Conservation (phyloP, 108 stramenopile species). For the Seminavis robusta region DNA sequence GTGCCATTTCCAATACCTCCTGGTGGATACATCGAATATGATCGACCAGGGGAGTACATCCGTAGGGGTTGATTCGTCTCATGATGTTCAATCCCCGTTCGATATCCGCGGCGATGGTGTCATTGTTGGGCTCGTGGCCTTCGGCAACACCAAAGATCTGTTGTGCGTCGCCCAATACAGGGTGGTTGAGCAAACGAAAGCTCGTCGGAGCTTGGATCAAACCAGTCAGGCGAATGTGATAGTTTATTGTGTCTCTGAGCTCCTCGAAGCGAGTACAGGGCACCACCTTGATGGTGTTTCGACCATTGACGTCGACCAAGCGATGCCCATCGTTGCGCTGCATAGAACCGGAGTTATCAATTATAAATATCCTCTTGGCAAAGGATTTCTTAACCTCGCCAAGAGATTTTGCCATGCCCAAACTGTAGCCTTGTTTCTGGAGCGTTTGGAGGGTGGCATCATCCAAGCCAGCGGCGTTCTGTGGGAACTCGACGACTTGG, state of each 20-base stretch:
- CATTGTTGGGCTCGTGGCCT: conserved; percentile 26
- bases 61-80: conserved; percentile 45
- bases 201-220: conserved; percentile 46
- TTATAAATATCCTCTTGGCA: conserved; percentile 58
- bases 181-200: conserved; percentile 71
- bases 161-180: conserved; percentile 35
- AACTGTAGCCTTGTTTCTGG: conserved; percentile 3
- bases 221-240: conserved; percentile 53
- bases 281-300: conserved; percentile 36
- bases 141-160: conserved; percentile 52
- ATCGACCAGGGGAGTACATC: conserved; percentile 66
- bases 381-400: neutral
- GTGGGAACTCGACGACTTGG: no score
- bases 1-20: conserved; percentile 41
- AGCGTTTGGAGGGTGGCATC: no score
- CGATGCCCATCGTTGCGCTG: conserved; percentile 53
- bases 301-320: conserved; percentile 31
- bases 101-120: conserved; percentile 38
- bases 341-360: conserved; percentile 74
- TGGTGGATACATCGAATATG: conserved; percentile 68
- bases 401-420: conserved; percentile 6
- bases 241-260: conserved; percentile 43
- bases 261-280: conserved; percentile 70
- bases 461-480: no score
- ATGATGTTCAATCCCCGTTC: conserved; percentile 42